These are phyloP conservation scores for Fragaria nilgerrensis DNA, from an alignment of 306 rosid species.

Conservation along the genomic window DNA sequence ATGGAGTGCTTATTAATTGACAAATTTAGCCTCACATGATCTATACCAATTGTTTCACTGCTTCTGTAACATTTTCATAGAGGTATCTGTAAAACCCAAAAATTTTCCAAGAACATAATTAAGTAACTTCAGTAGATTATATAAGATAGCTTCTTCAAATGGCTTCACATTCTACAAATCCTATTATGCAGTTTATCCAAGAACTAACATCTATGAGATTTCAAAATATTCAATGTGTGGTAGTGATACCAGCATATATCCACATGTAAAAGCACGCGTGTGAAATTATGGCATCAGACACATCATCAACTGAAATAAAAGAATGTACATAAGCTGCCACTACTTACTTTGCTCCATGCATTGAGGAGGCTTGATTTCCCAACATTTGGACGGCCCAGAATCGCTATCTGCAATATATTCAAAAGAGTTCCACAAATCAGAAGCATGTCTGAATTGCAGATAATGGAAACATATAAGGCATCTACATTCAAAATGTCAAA, in stretches of 20 bases:
- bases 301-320: conserved; percentile 15
- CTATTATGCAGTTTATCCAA: neutral
- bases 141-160: too few species aligned
- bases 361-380: conserved; percentile 99
- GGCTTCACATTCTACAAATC: neutral
- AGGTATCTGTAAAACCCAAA: neutral
- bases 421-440: conserved; percentile 18
- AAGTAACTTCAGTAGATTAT: neutral
- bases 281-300: neutral
- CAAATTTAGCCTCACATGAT: neutral
- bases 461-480: conserved; percentile 9
- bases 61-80: neutral
- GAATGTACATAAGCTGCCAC: neutral
- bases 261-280: neutral
- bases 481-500: neutral
- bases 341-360: conserved; percentile 98
- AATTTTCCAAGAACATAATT: neutral
- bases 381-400: conserved; percentile 94
- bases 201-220: neutral
- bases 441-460: conserved; percentile 11
- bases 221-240: neutral
- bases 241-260: neutral
- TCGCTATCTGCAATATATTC: conserved; percentile 71
- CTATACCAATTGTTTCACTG: neutral
- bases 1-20: neutral